Conservation (phyloP, 2,329 filamentous ascomycete genomes). For the Corinectria fuckeliana region DNA sequence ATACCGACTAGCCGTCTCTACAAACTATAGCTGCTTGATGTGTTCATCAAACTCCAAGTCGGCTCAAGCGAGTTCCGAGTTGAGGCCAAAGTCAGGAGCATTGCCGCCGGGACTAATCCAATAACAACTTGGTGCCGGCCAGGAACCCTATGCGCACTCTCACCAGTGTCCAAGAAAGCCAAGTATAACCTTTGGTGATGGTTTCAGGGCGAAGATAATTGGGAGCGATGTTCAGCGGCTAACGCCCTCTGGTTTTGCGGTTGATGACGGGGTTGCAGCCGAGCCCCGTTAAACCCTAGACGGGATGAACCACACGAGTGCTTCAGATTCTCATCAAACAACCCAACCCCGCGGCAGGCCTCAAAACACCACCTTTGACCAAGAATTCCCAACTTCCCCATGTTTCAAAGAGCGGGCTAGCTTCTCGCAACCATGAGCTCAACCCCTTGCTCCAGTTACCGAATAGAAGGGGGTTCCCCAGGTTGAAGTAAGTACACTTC, state of each 20-base stretch:
- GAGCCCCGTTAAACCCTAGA: neutral
- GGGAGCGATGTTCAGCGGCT: neutral
- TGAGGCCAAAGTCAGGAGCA: neutral
- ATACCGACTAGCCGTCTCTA: slow-evolving; percentile 8
- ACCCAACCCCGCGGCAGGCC: neutral
- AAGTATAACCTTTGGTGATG: too few relatives aligned
- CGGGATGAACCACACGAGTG: slow-evolving; percentile 14
- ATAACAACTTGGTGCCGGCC: neutral
- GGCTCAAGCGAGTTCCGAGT: neutral
- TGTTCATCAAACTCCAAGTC: slow-evolving; percentile 1
- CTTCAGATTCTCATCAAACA: slow-evolving; percentile 1
- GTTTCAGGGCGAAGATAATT: neutral
- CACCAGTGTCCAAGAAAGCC: neutral
- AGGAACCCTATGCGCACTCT: neutral
- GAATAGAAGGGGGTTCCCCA: neutral
- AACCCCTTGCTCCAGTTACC: neutral
- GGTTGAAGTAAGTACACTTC: neutral
- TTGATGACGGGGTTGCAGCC: neutral
- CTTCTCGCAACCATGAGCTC: neutral
- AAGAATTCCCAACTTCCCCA: neutral
- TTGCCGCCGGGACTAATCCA: slow-evolving; percentile 2
- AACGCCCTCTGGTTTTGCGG: slow-evolving; percentile 10
- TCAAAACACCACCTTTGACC: neutral
- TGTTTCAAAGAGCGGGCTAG: neutral
- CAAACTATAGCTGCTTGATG: neutral